Base-by-base conservation (phyloP, 192 early-diverging fungal species). In the Thamnidium elegans region DNA sequence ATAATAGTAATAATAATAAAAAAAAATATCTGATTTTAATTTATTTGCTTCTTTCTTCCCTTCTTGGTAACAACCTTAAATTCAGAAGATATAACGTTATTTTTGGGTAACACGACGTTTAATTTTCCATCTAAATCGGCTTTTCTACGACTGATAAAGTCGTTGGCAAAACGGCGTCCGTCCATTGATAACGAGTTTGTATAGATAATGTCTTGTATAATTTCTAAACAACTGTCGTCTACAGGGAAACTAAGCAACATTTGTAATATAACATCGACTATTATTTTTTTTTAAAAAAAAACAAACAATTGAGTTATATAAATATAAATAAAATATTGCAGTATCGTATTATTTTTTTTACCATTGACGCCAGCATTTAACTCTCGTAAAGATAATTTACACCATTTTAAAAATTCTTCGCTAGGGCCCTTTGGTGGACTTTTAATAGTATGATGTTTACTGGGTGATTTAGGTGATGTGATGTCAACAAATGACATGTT, bases 81-180 rank as follows among this genome's bases (percentile, higher is more conserved):
- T 11, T 66, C 68, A 43, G 17, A 6, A 15, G 26, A n/a, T 50
- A 63, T 50, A 42, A 50, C 17, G 23, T 26, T 34, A 31, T 42
- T 55, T 8, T 9, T 61, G 58, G 55, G n/a, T 42, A 58, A 34
- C 9, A 47, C 67, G 50, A 36, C 61, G 44, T 55, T 72, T 51
- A 66, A 68, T 63, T 65, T 67, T 56, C 78, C 77, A 31, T 51
- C 61, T 21, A 74, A 62, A 71, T 92, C 90, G 11, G 78, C 86
- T 68, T 87, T 86, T 55, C 90, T 84, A 26, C 85, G 84, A 54
- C 80, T 86, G 34, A 87, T 79, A 74, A 90, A 92, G 65, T 89
- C 87, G 26, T 88, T 83, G 10, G 90, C 90, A 78, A 92, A 92
- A 14, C 82, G 80, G 39, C 88, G 87, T 42, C 88, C 87, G 61